Evolutionary conservation across 2,329 filamentous ascomycete genomes (phyloP).

Genomic region (Apiospora rasikravindrae): DNA sequence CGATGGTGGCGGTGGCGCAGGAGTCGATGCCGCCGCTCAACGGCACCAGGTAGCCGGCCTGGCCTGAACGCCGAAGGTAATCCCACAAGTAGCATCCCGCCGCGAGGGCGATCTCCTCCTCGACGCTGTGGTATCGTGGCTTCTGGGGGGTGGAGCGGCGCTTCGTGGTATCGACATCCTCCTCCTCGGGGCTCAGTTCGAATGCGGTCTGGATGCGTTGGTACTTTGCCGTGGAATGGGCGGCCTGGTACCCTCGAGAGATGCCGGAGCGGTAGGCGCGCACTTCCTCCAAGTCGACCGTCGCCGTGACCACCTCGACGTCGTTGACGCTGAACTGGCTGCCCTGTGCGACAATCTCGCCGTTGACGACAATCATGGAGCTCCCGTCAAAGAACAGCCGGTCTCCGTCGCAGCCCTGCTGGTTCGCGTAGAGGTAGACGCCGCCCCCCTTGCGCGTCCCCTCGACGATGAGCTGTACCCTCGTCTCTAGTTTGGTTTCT

Average conservation of each 20-base stretch:
- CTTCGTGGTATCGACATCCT: conserved; percentile 47
- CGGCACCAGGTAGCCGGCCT: conserved; percentile 61
- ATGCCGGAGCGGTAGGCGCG: conserved; percentile 62
- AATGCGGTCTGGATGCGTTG: conserved; percentile 47
- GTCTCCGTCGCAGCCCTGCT: conserved; percentile 62
- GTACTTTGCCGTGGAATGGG: conserved; percentile 49
- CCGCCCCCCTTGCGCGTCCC: conserved; percentile 57
- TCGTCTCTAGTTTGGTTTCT: conserved; percentile 65
- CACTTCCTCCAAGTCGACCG: conserved; percentile 74
- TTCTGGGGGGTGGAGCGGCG: conserved; percentile 49
- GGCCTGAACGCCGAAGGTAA: conserved; percentile 56
- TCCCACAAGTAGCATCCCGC: conserved; percentile 73
- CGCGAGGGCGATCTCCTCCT: conserved; percentile 70
- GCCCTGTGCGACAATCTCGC: conserved; percentile 67
- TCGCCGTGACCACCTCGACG: conserved; percentile 70
- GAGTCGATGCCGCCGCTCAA: conserved; percentile 62
- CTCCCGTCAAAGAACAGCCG: conserved; percentile 52
- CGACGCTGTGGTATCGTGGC: conserved; percentile 62
- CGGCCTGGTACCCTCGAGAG: conserved; percentile 63
- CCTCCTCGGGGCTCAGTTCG: conserved; percentile 39
- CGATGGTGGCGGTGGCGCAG: conserved; percentile 57
- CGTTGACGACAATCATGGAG: conserved; percentile 67
- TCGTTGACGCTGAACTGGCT: conserved; percentile 69
- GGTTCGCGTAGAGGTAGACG: conserved; percentile 65
- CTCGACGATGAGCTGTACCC: conserved; percentile 68